Percentiles rank a stretch among this genome's conserved stretches.
Evolutionary conservation across 2,329 filamentous ascomycete species (phyloP).

Genomic region (Talaromyces marneffei): DNA sequence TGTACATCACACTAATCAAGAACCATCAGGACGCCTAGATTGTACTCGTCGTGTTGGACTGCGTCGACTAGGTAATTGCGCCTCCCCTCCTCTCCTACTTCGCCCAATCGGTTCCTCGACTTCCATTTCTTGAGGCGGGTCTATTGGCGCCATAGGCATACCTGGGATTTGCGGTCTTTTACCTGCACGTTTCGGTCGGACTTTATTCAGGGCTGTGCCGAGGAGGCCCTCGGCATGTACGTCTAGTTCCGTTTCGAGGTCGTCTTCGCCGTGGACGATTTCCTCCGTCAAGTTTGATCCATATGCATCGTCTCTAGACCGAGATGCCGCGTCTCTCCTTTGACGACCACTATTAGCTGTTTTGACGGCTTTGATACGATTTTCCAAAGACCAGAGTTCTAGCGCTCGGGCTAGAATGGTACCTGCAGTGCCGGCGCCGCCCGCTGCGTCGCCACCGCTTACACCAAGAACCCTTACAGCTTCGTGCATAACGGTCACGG

Average conservation of each 20-base stretch:
- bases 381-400: slow-evolving; percentile 43
- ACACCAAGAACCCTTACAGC: slow-evolving; percentile 43
- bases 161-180: slow-evolving; percentile 10
- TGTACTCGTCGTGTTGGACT: slow-evolving; percentile 16
- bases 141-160: neutral
- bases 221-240: slow-evolving; percentile 39
- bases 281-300: slow-evolving; percentile 35
- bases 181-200: slow-evolving; percentile 22
- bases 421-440: slow-evolving; percentile 43
- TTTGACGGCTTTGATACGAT: slow-evolving; percentile 23
- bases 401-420: slow-evolving; percentile 41
- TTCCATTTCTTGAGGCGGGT: slow-evolving; percentile 19
- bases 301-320: slow-evolving; percentile 22
- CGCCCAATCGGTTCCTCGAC: slow-evolving; percentile 21
- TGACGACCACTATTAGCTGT: slow-evolving; percentile 8
- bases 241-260: slow-evolving; percentile 39
- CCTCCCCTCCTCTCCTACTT: slow-evolving; percentile 20
- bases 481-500: slow-evolving; percentile 76
- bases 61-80: slow-evolving; percentile 15
- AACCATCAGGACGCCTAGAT: slow-evolving; percentile 4
- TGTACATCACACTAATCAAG: neutral
- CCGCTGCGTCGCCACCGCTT: slow-evolving; percentile 42
- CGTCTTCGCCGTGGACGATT: slow-evolving; percentile 30
- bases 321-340: slow-evolving; percentile 23
- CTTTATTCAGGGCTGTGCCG: slow-evolving; percentile 32